These are phyloP conservation scores for Saururus chinensis DNA, from an alignment of 164 flowering plant genomes.

Conservation along the genomic window DNA sequence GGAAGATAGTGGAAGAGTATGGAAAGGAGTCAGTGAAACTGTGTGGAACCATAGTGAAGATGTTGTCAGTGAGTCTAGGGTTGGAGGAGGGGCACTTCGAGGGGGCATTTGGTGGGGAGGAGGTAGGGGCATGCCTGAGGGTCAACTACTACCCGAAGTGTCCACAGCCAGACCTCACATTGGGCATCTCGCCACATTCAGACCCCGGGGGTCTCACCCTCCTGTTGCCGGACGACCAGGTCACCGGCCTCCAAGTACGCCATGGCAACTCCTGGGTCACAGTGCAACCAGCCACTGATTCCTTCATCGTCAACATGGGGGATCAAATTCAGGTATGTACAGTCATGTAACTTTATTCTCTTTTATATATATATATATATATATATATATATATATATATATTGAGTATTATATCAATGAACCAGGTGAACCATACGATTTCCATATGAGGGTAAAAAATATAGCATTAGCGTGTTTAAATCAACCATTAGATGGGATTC, in stretches of 20 bases:
- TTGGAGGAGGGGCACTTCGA: constrained; percentile 33
- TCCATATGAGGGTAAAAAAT: too few species aligned
- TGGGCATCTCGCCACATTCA: constrained; percentile 74
- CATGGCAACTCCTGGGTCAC: constrained; percentile 46
- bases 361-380: too few species aligned
- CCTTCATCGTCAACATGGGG: constrained; percentile 67
- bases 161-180: constrained; percentile 75
- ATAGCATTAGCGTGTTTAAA: too few species aligned
- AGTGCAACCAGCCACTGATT: constrained; percentile 36
- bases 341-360: too few species aligned
- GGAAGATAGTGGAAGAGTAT: constrained; percentile 47
- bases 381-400: too few species aligned
- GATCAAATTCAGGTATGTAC: constrained; percentile 63
- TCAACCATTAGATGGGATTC: too few species aligned
- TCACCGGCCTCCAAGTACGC: constrained; percentile 67
- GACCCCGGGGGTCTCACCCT: constrained; percentile 81
- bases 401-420: too few species aligned
- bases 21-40: constrained; percentile 32
- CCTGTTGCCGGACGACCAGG: constrained; percentile 49
- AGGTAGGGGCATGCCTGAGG: constrained; percentile 55
- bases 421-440: too few species aligned
- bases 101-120: constrained; percentile 50
- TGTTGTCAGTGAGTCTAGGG: constrained; percentile 52
- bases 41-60: constrained; percentile 37
- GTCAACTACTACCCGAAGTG: constrained; percentile 74